Percentiles rank a stretch among this genome's conserved stretches.
These are phyloP conservation scores for Sporisorium scitamineum DNA, from an alignment of 1,284 basidiomycete genomes.

Conservation along the genomic window DNA sequence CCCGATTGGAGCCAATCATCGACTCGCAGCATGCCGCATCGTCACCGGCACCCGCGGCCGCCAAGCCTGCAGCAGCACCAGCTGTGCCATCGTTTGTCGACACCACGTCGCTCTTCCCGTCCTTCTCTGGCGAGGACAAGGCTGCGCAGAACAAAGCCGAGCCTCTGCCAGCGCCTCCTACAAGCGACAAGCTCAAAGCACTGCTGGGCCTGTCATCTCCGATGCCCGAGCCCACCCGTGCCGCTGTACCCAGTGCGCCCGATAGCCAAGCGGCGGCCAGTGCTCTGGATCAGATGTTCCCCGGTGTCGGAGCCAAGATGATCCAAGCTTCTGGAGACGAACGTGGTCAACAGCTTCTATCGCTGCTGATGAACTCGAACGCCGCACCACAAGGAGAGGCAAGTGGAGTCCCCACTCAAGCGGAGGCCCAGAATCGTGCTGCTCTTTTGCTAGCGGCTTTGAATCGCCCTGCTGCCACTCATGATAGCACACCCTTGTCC, in stretches of 20 bases:
- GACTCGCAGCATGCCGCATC: slow-evolving; percentile 13
- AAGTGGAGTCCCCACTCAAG: not conserved
- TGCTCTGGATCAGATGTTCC: slow-evolving; percentile 32
- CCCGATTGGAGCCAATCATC: slow-evolving; percentile 15
- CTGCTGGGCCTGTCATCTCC: slow-evolving; percentile 49
- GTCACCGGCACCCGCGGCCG: slow-evolving; percentile 14
- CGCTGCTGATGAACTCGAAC: slow-evolving; percentile 38
- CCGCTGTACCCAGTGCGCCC: not conserved
- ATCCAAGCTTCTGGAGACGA: slow-evolving; percentile 52
- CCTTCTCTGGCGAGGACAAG: slow-evolving; percentile 33
- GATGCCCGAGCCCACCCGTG: slow-evolving; percentile 27
- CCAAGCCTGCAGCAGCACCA: slow-evolving; percentile 13
- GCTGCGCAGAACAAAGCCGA: slow-evolving; percentile 17
- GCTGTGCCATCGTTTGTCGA: slow-evolving; percentile 40
- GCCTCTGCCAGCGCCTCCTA: slow-evolving; percentile 48
- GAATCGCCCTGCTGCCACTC: slow-evolving; percentile 12
- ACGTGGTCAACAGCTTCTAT: slow-evolving; percentile 50
- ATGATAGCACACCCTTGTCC: slow-evolving; percentile 1
- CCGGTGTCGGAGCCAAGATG: slow-evolving; percentile 44
- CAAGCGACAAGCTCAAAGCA: slow-evolving; percentile 56
- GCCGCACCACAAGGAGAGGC: slow-evolving; percentile 16
- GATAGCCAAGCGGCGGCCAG: slow-evolving; percentile 11
- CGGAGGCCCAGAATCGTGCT: slow-evolving; percentile 32
- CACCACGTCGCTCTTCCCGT: slow-evolving; percentile 41
- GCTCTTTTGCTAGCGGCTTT: slow-evolving; percentile 39